Base-by-base conservation (phyloP, 805 yeast genomes). In the Wickerhamiella azyma region DNA sequence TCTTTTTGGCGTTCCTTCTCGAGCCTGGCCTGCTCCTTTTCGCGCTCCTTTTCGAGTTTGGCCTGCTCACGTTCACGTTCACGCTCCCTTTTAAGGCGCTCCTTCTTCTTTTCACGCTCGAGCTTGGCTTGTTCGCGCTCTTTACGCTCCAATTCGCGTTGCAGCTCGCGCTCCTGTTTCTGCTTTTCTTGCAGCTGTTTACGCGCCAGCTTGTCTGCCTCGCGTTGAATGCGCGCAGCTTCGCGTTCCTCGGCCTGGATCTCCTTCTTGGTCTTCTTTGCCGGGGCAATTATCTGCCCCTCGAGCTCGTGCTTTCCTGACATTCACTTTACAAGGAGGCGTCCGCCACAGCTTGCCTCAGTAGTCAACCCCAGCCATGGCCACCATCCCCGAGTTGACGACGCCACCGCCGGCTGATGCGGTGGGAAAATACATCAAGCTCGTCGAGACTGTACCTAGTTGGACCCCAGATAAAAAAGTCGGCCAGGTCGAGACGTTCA, bases 401-500 rank as follows among this genome's bases (percentile, higher is more conserved):
- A 30, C 33, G 4, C 14, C 16, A 3, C 33, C 33, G 16, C 14
- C 33, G 5, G 33, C 33, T 4, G 14, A n/a, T 6, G n/a, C 14
- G 14, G 33, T 30, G 8, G 33, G n/a, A 3, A 30, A 13, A n/a
- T 30, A 30, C 16, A n/a, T 4, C 14, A 8, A 30, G 33, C 33
- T 30, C 8, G n/a, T 30, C 8, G 16, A n/a, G 11, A n/a, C 9
- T 3, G n/a, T 30, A 4, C 3, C 9, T 16, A 30, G 16, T 13
- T 30, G 33, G 33, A 13, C 33, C 16, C 33, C 33, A 4, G 33
- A 30, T 8, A 33, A 33, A 24, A 41, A 18, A 9, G 17, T 19
- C 18, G 45, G 45, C 26, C 46, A 39, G 28, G 55, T 53, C 13
- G 43, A 47, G 10, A 55, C 62, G 2, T 62, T 52, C 47, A 50